Conservation (phyloP, 768 basidiomycete species). For the Boletus eberwhitei region DNA sequence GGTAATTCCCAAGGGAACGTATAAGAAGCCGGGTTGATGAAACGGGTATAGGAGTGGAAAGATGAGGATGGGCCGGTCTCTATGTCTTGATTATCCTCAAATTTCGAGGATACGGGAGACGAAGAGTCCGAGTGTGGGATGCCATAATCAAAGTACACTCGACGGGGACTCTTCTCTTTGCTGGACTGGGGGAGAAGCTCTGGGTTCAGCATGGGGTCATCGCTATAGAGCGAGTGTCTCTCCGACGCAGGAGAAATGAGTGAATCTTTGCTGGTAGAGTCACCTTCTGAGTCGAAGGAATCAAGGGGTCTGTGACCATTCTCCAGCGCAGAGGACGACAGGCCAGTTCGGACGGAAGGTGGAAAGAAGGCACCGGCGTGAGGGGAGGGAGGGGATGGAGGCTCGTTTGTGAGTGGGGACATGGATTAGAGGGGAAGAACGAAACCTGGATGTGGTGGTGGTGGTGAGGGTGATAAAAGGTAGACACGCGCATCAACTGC, state of each 20-base stretch:
- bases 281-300: conserved; percentile 16
- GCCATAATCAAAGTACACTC: conserved; percentile 24
- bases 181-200: background rate
- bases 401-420: background rate
- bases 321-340: background rate
- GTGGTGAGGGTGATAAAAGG: background rate
- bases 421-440: background rate
- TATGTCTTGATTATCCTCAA: background rate
- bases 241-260: background rate
- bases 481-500: background rate
- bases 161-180: conserved; percentile 19
- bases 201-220: conserved; percentile 1
- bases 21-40: conserved; percentile 5
- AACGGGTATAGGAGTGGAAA: background rate
- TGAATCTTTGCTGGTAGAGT: conserved; percentile 8
- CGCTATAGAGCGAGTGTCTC: background rate
- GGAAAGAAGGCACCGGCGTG: background rate
- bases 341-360: background rate
- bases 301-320: background rate
- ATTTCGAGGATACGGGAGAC: conserved; percentile 2
- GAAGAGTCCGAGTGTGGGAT: conserved; percentile 5
- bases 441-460: background rate
- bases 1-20: conserved; percentile 22
- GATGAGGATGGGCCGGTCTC: background rate
- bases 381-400: background rate